Conservation (phyloP, 1,284 basidiomycete species). For the Calocybe gambosa region DNA sequence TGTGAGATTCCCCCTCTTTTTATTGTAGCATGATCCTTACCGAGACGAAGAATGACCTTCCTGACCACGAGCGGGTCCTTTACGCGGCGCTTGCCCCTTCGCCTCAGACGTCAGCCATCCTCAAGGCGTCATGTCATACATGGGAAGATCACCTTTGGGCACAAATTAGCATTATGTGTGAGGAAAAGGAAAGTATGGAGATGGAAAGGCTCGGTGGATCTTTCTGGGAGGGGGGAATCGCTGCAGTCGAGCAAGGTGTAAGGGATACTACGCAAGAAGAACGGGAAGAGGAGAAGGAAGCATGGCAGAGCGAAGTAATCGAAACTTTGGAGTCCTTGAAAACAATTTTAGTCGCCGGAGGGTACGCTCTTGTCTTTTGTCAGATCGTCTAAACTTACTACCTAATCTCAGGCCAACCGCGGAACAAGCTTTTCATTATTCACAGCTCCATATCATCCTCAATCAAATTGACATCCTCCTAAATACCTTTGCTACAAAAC, state of each 20-base stretch:
- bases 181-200: conserved; percentile 69
- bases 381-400: neutral
- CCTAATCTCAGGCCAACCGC: conserved; percentile 49
- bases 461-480: conserved; percentile 65
- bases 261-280: conserved; percentile 24
- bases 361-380: conserved; percentile 34
- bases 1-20: conserved; percentile 35
- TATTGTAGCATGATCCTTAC: neutral
- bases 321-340: conserved; percentile 47
- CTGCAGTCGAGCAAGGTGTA: conserved; percentile 33
- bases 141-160: conserved; percentile 98
- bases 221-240: conserved; percentile 58
- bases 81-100: conserved; percentile 87
- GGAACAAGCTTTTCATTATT: conserved; percentile 80
- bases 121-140: conserved; percentile 74
- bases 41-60: conserved; percentile 50
- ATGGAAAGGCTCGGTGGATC: conserved; percentile 48
- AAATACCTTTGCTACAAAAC: conserved; percentile 62
- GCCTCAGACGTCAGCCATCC: conserved; percentile 66
- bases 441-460: conserved; percentile 83
- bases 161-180: conserved; percentile 79
- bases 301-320: conserved; percentile 59
- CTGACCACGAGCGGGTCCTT: conserved; percentile 74
- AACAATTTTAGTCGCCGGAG: conserved; percentile 49
- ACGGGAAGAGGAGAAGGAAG: conserved; percentile 45